These are phyloP conservation scores for Vitis hybrid DNA, from an alignment of 177 flowering plant genomes.

Conservation along the genomic window DNA sequence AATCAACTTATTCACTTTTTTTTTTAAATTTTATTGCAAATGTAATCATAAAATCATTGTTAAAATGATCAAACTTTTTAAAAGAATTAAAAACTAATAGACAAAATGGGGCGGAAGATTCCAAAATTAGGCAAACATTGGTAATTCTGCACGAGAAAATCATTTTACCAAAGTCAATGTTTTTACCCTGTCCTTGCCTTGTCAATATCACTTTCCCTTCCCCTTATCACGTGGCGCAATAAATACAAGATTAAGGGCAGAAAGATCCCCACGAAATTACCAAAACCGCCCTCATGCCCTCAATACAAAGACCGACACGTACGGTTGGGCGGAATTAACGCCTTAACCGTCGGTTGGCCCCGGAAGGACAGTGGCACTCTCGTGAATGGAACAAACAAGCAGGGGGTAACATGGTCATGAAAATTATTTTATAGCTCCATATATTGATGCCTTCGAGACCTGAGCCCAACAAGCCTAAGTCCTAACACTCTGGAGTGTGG, in stretches of 20 bases:
- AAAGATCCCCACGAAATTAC: background rate
- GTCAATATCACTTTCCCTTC: background rate
- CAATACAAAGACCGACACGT: constrained; percentile 1
- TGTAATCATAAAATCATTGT: too few species aligned
- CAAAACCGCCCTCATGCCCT: constrained; percentile 2
- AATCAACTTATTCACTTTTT: too few species aligned
- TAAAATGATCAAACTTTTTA: too few species aligned
- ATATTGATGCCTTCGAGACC: background rate
- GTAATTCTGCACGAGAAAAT: too few species aligned
- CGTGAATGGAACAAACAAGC: constrained; percentile 17
- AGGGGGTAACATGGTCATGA: constrained; percentile 12
- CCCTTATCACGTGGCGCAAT: background rate
- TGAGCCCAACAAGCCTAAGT: background rate
- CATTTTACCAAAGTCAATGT: too few species aligned
- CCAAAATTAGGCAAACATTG: too few species aligned
- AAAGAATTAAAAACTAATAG: too few species aligned
- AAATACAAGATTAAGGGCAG: constrained; percentile 12
- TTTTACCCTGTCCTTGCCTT: too few species aligned
- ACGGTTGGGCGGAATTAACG: constrained; percentile 47
- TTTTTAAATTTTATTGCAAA: too few species aligned
- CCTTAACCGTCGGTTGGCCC: constrained; percentile 67
- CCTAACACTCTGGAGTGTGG: background rate
- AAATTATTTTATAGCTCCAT: background rate
- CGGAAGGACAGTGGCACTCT: constrained; percentile 19
- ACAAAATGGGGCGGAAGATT: too few species aligned